Evolutionary conservation across 2,329 filamentous ascomycete genomes (phyloP).

Genomic region (Knoxdaviesia capensis): DNA sequence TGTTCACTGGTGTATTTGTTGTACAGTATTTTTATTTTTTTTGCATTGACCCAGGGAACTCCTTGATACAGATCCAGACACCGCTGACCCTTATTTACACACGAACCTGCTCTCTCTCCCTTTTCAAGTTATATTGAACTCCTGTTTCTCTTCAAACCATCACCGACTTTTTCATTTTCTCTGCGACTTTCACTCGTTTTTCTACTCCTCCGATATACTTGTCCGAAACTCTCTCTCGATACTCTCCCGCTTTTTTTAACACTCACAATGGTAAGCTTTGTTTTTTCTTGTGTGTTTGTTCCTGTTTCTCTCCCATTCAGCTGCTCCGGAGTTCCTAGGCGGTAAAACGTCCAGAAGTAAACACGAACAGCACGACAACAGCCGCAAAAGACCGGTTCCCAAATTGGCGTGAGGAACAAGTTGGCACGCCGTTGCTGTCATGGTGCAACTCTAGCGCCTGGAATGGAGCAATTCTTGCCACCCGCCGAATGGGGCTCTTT

Average conservation of each 20-base stretch:
- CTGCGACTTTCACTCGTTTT: not conserved
- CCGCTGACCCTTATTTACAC: no score
- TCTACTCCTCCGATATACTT: not conserved
- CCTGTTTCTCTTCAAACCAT: not conserved
- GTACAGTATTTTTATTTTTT: no score
- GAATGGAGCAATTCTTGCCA: no score
- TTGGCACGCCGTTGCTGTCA: not conserved
- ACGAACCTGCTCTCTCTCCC: not conserved
- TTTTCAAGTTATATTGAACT: constrained; percentile 1
- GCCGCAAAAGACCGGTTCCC: not conserved
- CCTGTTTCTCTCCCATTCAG: not conserved
- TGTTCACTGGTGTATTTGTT: no score
- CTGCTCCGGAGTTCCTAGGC: not conserved
- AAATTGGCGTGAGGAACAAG: not conserved
- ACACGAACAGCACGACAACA: no score
- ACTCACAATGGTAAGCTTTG: not conserved
- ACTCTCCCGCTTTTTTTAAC: not conserved
- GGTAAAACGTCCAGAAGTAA: no score
- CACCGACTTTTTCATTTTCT: not conserved
- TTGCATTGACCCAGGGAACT: no score
- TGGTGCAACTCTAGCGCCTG: no score
- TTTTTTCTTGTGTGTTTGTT: not conserved
- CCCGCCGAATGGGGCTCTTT: no score
- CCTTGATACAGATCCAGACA: no score
- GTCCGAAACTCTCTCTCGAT: no score